phyloP scores from a whole-genome alignment of 805 yeast species.

The Metschnikowia proteae region DNA sequence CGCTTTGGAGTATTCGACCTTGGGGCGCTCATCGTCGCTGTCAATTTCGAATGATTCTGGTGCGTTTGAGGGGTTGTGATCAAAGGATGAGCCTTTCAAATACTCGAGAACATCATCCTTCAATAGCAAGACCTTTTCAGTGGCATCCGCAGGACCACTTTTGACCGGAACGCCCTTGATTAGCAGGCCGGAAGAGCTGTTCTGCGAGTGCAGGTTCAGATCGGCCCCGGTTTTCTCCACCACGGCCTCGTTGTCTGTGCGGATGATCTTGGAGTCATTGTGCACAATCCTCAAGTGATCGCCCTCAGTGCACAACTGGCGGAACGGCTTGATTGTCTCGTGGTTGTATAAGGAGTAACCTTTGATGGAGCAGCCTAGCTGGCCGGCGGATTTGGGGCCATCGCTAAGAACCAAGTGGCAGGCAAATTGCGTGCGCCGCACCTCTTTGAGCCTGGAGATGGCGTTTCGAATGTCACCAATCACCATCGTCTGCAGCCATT shows the following conservation, averaged over 20 bases:
- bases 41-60: constrained; percentile 8
- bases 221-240: constrained; percentile 18
- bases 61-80: constrained; percentile 23
- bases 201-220: too few relatives aligned
- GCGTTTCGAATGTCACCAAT: constrained; percentile 38
- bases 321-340: constrained; percentile 48
- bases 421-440: constrained; percentile 58
- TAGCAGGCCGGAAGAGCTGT: not conserved
- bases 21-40: constrained; percentile 5
- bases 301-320: constrained; percentile 51
- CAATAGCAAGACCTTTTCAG: constrained; percentile 23
- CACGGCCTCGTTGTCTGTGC: constrained; percentile 19
- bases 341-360: constrained; percentile 66
- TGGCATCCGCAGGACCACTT: constrained; percentile 7
- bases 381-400: constrained; percentile 31
- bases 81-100: constrained; percentile 33
- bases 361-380: constrained; percentile 57
- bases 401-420: constrained; percentile 58
- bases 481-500: constrained; percentile 12
- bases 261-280: constrained; percentile 9
- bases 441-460: constrained; percentile 55
- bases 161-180: constrained; percentile 23
- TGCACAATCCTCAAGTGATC: constrained; percentile 52
- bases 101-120: constrained; percentile 24
- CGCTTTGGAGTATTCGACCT: constrained; percentile 19